Base-by-base conservation (phyloP, 176 grass and related monocot genomes). In the Themeda triandra region DNA sequence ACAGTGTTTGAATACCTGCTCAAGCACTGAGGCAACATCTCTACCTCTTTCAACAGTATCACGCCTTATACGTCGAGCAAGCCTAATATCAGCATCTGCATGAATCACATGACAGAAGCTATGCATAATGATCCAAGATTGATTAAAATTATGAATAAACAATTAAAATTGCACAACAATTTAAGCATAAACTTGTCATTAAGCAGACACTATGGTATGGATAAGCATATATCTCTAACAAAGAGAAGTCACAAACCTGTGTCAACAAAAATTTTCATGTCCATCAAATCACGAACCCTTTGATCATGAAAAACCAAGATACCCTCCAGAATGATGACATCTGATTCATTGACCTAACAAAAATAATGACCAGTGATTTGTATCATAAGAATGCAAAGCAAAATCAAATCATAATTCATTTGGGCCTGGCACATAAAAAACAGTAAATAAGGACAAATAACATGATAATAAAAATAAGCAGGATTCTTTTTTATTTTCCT, bases 251-350 rank as follows among this genome's bases (percentile, higher is more conserved):
- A 46, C 49, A 69, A 76, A 99, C 96, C 93, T 99, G 96, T 92
- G 82, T 99, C 93, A 63, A 99, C 93, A 85, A 99, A 99, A 68
- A 92, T 89, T 87, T 99, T 99, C 96, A 99, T 96, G 71, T 99
- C 91, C 96, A 99, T 94, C 85, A 99, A 79, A 82, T 90, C 74
- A 69, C 96, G 89, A 87, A 96, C 91, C 44, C 59, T 86, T 53
- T 83, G 93, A 87, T 99, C 96, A 83, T 99, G 96, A 76, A 99
- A 96, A 71, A 96, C 87, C 73, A 99, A 92, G 69, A 99, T 99
- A 8, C 96, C 93, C 77, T 95, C 92, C 85, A 98, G 78, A 92
- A 98, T 93, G 78, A 98, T 95, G 74, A 98, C 96, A 92, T 96
- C 93, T 86, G 96, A 95, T 81, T 82, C 89, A 88, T 93, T 99